These are phyloP conservation scores for Mitragyna speciosa DNA, from an alignment of 257 asterid genomes.

Conservation along the genomic window DNA sequence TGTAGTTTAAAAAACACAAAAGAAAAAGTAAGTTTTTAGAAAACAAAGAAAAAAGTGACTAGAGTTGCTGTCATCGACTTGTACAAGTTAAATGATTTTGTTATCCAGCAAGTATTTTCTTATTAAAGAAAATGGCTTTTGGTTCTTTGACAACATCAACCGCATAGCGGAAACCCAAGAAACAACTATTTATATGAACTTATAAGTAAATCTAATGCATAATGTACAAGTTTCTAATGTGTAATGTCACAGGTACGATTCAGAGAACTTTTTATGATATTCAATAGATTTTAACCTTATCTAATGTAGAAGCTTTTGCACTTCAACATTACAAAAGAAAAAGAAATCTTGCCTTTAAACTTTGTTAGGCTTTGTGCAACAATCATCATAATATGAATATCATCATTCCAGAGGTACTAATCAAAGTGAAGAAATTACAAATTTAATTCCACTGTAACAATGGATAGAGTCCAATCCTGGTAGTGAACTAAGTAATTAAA, in stretches of 20 bases:
- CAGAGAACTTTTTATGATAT: too few relatives aligned
- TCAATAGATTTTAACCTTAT: too few relatives aligned
- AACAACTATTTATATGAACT: too few relatives aligned
- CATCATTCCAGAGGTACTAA: too few relatives aligned
- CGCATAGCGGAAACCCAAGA: too few relatives aligned
- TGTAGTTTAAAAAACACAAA: background rate
- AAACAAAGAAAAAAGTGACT: background rate
- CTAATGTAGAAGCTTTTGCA: too few relatives aligned
- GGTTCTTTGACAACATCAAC: too few relatives aligned
- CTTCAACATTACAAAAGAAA: too few relatives aligned
- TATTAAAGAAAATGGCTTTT: too few relatives aligned
- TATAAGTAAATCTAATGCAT: too few relatives aligned
- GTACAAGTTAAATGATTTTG: background rate
- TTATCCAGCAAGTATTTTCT: background rate
- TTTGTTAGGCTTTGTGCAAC: background rate
- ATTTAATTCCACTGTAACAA: background rate
- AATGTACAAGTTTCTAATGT: too few relatives aligned
- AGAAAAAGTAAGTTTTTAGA: background rate
- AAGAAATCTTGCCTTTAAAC: background rate
- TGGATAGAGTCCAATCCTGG: background rate
- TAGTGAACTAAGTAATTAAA: background rate
- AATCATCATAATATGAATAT: background rate
- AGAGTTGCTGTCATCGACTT: background rate
- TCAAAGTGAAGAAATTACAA: background rate
- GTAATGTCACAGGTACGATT: too few relatives aligned